A percentile compares a stretch with the other conserved stretches of the same genome.
These are phyloP conservation scores for Ogataea corticis DNA, from an alignment of 805 yeast genomes.

Conservation along the genomic window DNA sequence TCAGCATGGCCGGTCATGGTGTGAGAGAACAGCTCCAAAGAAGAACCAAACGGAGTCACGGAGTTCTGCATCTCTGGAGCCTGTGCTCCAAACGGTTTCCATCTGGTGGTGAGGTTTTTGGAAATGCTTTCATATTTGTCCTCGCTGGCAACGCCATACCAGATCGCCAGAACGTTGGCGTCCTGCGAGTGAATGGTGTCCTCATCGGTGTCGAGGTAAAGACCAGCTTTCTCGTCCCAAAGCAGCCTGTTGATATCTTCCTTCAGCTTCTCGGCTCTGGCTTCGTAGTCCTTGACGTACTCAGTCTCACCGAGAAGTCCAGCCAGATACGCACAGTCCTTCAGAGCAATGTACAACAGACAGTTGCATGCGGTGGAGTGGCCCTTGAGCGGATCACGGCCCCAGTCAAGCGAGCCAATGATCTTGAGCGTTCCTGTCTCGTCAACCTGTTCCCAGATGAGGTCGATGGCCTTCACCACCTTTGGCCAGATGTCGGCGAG, in stretches of 20 bases:
- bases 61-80: constrained; percentile 6
- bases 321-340: constrained; percentile 1
- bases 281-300: background rate
- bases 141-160: constrained; percentile 3
- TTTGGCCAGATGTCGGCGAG: constrained; percentile 1
- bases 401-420: constrained; percentile 1
- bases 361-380: constrained; percentile 2
- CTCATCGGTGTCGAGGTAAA: constrained; percentile 2
- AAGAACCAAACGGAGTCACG: constrained; percentile 4
- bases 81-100: constrained; percentile 1
- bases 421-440: constrained; percentile 1
- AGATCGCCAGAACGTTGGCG: constrained; percentile 3
- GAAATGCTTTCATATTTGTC: constrained; percentile 3
- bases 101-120: constrained; percentile 3
- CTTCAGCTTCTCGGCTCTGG: constrained; percentile 2
- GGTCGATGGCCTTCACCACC: constrained; percentile 3
- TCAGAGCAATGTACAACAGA: constrained; percentile 3
- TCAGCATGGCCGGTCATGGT: constrained; percentile 4
- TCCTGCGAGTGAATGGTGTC: constrained; percentile 4
- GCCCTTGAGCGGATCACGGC: constrained; percentile 1
- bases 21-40: constrained; percentile 1
- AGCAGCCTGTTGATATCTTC: background rate
- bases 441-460: constrained; percentile 4
- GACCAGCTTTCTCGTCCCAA: constrained; percentile 3
- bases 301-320: background rate